Percentiles rank a stretch among this genome's conserved stretches.
phyloP scores from a whole-genome alignment of 2,329 filamentous ascomycete species.

The Fusarium tricinctum region DNA sequence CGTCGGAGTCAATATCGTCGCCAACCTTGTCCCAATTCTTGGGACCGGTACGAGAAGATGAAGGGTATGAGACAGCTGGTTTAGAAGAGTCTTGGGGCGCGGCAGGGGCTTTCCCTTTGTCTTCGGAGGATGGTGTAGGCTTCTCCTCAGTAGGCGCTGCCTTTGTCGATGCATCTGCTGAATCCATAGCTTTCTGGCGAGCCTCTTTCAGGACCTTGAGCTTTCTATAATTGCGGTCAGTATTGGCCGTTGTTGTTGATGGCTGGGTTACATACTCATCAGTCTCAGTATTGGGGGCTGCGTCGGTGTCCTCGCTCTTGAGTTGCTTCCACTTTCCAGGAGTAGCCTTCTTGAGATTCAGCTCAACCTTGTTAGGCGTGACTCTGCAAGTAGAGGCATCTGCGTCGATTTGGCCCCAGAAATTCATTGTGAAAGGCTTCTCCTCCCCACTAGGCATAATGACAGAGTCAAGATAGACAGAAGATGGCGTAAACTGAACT shows the following conservation, averaged over 20 bases:
- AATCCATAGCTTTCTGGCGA: slow-evolving; percentile 42
- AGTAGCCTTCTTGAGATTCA: slow-evolving; percentile 76
- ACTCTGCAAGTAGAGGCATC: slow-evolving; percentile 72
- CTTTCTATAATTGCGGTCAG: slow-evolving; percentile 34
- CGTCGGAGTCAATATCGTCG: slow-evolving; percentile 67
- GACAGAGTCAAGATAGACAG: slow-evolving; percentile 50
- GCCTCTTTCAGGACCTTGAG: slow-evolving; percentile 40
- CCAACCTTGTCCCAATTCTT: slow-evolving; percentile 93
- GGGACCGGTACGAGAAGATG: slow-evolving; percentile 83
- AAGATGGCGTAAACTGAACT: slow-evolving; percentile 53
- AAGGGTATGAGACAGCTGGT: slow-evolving; percentile 77
- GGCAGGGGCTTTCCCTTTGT: slow-evolving; percentile 24
- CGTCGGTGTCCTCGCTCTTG: slow-evolving; percentile 23
- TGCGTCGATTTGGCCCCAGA: slow-evolving; percentile 76
- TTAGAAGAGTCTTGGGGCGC: slow-evolving; percentile 6
- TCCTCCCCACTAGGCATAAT: slow-evolving; percentile 65
- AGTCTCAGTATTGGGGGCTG: neutral
- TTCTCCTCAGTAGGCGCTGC: slow-evolving; percentile 7
- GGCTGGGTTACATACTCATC: slow-evolving; percentile 40
- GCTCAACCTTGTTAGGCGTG: slow-evolving; percentile 83
- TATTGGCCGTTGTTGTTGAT: neutral
- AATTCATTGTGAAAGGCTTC: slow-evolving; percentile 72
- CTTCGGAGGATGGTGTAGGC: slow-evolving; percentile 8
- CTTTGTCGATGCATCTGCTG: slow-evolving; percentile 9
- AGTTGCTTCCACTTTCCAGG: slow-evolving; percentile 75